Conservation (phyloP, 2,329 filamentous ascomycete species). For the Botrytis elliptica region DNA sequence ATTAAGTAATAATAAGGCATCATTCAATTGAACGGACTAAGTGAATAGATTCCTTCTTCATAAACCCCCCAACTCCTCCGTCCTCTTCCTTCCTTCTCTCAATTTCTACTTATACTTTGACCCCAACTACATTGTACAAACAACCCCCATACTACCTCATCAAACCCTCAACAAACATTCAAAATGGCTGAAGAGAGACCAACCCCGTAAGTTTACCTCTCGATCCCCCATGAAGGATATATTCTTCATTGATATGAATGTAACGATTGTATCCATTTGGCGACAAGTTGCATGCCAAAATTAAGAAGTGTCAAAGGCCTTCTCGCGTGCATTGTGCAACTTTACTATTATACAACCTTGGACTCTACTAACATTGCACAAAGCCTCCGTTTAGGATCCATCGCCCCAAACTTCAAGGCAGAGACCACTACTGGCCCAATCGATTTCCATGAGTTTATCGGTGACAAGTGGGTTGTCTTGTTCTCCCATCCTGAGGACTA, state of each 20-base stretch:
- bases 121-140: background rate
- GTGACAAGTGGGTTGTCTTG: constrained; percentile 75
- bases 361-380: background rate
- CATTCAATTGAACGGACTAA: background rate
- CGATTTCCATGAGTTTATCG: constrained; percentile 80
- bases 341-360: background rate
- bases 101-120: background rate
- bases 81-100: background rate
- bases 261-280: background rate
- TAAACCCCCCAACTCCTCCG: background rate
- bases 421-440: constrained; percentile 76
- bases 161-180: constrained; percentile 5
- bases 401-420: constrained; percentile 79
- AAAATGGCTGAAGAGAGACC: constrained; percentile 27
- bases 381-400: constrained; percentile 63
- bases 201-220: constrained; percentile 26
- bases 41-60: background rate
- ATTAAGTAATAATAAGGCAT: constrained; percentile 17
- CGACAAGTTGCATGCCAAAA: background rate
- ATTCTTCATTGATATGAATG: background rate
- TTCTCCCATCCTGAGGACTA: constrained; percentile 89
- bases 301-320: background rate
- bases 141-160: background rate
- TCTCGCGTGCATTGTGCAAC: background rate
- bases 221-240: background rate